Evolutionary conservation across 345 rosid species (phyloP), one percentile per base, ranked within the genome.

Genomic region (Rhizophora mangle): DNA sequence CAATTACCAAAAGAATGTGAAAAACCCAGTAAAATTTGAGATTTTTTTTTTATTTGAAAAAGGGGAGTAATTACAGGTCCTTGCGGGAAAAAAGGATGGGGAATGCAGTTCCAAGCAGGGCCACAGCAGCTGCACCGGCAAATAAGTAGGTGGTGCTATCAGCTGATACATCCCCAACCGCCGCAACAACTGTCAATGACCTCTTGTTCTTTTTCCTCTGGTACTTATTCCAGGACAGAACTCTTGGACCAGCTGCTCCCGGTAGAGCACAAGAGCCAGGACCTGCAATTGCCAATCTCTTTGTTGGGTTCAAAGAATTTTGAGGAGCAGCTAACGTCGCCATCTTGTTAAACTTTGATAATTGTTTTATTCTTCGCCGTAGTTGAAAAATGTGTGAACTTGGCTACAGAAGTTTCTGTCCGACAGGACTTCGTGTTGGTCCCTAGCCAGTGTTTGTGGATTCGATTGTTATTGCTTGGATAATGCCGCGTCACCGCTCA

Each of bases 81-180:
- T 55, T 55, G 24, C 59, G 24, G 27, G 59, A 21, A 24, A 55
- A 55, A 55, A 55, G 5, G 2, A 55, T 55, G 15, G 59, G 59
- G 27, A 55, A 55, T 21, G 59, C 59, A 3, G 98, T 91, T 67
- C 98, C 98, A 46, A 91, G 74, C 18, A 94, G 87, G 7, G 97
- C 90, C 11, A 89, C 82, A 2, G 85, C 80, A 24, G 78, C 59
- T 22, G 59, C 59, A 21, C 59, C 59, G 15, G 59, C 59, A 11
- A 55, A 8, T 8, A 55, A 22, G 49, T 55, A 55, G 29, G 59
- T 22, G 59, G 59, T 55, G 59, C 59, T 24, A 55, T 55, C 59
- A 55, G 59, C 29, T 55, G 59, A 55, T 55, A 55, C 59, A 24
- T 55, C 59, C 24, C 59, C 59, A 22, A 21, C 59, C 2, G 59